phyloP scores from a whole-genome alignment of 768 basidiomycete species.

The Mycena filopes region DNA sequence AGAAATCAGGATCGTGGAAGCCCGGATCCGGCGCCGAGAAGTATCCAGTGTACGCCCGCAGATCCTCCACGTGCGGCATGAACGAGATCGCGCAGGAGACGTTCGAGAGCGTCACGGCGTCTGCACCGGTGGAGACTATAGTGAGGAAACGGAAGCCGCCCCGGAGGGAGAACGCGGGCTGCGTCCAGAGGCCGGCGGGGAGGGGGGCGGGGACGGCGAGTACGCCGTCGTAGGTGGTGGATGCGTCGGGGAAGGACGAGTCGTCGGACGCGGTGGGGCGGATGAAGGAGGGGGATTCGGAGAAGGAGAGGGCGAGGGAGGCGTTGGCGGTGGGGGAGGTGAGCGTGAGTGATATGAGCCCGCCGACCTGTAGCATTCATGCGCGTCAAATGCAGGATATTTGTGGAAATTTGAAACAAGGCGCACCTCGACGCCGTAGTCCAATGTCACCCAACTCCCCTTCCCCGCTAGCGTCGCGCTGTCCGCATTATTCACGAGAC shows the following conservation, averaged over 20 bases:
- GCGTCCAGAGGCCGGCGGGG: slow-evolving; percentile 55
- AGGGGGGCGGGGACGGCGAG: slow-evolving; percentile 52
- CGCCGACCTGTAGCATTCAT: slow-evolving; percentile 54
- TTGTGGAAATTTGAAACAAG: too few species aligned
- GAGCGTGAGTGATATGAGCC: slow-evolving; percentile 61
- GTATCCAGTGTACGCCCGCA: slow-evolving; percentile 63
- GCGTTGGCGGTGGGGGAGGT: slow-evolving; percentile 44
- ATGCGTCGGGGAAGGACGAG: slow-evolving; percentile 58
- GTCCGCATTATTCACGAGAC: slow-evolving; percentile 47
- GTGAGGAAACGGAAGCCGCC: slow-evolving; percentile 68
- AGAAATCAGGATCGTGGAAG: slow-evolving; percentile 58
- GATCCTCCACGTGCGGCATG: slow-evolving; percentile 61
- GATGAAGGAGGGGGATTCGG: slow-evolving; percentile 67
- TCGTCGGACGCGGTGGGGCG: slow-evolving; percentile 64
- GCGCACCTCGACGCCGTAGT: slow-evolving; percentile 64
- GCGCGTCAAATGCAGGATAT: too few species aligned
- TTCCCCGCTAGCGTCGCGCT: slow-evolving; percentile 51
- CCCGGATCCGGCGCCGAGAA: slow-evolving; percentile 59
- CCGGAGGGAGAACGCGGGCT: slow-evolving; percentile 54
- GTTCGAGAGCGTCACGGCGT: slow-evolving; percentile 56
- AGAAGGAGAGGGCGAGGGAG: slow-evolving; percentile 62
- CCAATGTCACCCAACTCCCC: slow-evolving; percentile 61
- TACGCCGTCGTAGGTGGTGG: slow-evolving; percentile 55
- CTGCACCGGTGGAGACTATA: slow-evolving; percentile 47
- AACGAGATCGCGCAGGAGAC: slow-evolving; percentile 63